Base-by-base conservation (phyloP, 163 green algal species). In the Chlamydomonas reinhardtii region DNA sequence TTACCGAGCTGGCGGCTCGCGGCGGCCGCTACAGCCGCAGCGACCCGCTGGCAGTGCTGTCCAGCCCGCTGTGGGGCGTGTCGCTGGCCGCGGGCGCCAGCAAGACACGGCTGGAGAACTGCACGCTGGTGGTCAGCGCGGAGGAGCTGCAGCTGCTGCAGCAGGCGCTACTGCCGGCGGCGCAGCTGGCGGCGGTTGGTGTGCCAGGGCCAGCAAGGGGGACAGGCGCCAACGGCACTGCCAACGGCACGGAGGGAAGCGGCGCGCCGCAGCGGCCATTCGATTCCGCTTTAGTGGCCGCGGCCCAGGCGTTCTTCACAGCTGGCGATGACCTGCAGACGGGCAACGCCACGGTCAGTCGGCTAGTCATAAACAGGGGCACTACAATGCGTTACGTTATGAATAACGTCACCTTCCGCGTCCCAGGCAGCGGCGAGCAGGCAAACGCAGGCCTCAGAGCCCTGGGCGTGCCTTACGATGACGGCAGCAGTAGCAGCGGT, bases 1-100 rank as follows among this genome's bases (percentile, higher is more conserved):
- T 86, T 34, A 29, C 34, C 34, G 69, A 17, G 43, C 72, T 87
- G 59, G 17, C 72, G 3, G 6, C 61, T 1, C 72, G 48, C 8
- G 6, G 27, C 61, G 32, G 52, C 9, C 15, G 19, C 20, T 87
- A 87, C 72, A 34, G 56, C 61, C n/a, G 61, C 16, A 2, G 4
- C 16, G 35, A 62, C 34, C 82, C 82, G 11, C 71, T 82, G 29
- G 82, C 52, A 2, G 61, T 69, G 52, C 73, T 81, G 27, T 54
- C 37, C 5, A 75, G 52, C 43, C 77, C 74, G 72, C 61, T 87
- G 31, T 87, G 71, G 65, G 74, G 61, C 34, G 35, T 88, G 43
- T 39, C 35, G 32, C 61, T 70, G 73, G 52, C 39, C 27, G 65
- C 37, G 35, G 31, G 31, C 43, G 71, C 16, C 65, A 34, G 34